Evolutionary conservation across 2,329 filamentous ascomycete genomes (phyloP), one percentile per base, ranked within the genome.

Genomic region (Phialophora expanda): DNA sequence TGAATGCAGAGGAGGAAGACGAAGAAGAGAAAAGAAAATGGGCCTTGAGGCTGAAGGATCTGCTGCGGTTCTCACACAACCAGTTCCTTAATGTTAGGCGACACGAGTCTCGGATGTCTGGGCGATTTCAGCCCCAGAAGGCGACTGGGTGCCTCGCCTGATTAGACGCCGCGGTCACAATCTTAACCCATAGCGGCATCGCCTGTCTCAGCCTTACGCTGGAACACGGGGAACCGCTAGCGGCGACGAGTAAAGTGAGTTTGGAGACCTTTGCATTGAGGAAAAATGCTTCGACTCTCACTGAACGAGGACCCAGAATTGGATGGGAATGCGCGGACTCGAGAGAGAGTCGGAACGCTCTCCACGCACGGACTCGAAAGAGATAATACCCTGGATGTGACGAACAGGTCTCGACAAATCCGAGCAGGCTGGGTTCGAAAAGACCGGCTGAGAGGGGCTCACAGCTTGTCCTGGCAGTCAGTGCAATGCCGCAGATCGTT

Each of bases 131-230:
- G 22, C 22, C 56, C 56, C 56, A 12, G 34, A 20, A n/a, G 58
- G 48, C 58, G 30, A 46, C 46, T 50, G 58, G 58, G 54, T 8
- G 28, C 6, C 58, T 41, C 20, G 44, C 46, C 46, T 50, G 20
- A 46, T 3, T 28, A 17, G 14, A 51, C 20, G 24, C 20, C 48
- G 9, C 14, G 2, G 22, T 28, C 48, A 12, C 26, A 28, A 22
- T 17, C 57, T 41, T 60, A 34, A 51, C n/a, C 57, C 46, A 22
- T 30, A 60, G 34, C 11, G 20, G 48, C 28, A 61, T 51, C 30
- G 58, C 38, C 11, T 41, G 46, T 53, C 17, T 61, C 58, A 54
- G 58, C 58, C 58, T 50, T n/a, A 58, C n/a, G 22, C 22, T 5
- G 17, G 17, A 44, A 20, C 38, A 44, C 14, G 17, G 7, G 17